These are phyloP conservation scores for Tetrahymena elliotti DNA, from an alignment of 73 alveolate species.

Conservation along the genomic window DNA sequence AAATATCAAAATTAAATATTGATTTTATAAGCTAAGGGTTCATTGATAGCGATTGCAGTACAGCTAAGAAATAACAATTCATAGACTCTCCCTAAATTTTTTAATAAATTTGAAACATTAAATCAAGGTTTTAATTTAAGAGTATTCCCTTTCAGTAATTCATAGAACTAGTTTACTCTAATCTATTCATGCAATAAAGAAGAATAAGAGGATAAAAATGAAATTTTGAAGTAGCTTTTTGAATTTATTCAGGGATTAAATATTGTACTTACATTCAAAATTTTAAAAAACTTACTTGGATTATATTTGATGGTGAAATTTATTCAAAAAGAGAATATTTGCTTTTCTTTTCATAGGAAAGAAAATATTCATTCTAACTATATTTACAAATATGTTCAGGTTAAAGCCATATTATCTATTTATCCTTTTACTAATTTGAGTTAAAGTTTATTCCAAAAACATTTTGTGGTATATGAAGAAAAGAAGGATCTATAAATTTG, in stretches of 20 bases:
- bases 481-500: not conserved
- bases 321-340: not conserved
- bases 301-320: not conserved
- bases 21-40: not conserved
- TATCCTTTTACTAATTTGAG: not conserved
- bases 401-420: not conserved
- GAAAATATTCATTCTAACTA: not conserved
- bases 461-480: not conserved
- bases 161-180: too few relatives aligned
- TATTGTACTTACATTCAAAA: not conserved
- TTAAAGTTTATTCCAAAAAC: not conserved
- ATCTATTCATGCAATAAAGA: too few relatives aligned
- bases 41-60: not conserved
- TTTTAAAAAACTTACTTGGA: not conserved
- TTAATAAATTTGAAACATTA: too few relatives aligned
- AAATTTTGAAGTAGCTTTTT: not conserved
- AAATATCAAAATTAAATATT: not conserved
- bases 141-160: too few relatives aligned
- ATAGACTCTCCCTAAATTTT: not conserved
- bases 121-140: too few relatives aligned
- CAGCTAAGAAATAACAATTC: not conserved
- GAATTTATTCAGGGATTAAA: too few relatives aligned
- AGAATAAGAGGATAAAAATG: too few relatives aligned
- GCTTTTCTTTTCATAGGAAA: not conserved
- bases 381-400: not conserved